Percentiles rank a stretch among this genome's conserved stretches.
phyloP scores from a whole-genome alignment of 768 basidiomycete species.

The Russula griseocarnosa region DNA sequence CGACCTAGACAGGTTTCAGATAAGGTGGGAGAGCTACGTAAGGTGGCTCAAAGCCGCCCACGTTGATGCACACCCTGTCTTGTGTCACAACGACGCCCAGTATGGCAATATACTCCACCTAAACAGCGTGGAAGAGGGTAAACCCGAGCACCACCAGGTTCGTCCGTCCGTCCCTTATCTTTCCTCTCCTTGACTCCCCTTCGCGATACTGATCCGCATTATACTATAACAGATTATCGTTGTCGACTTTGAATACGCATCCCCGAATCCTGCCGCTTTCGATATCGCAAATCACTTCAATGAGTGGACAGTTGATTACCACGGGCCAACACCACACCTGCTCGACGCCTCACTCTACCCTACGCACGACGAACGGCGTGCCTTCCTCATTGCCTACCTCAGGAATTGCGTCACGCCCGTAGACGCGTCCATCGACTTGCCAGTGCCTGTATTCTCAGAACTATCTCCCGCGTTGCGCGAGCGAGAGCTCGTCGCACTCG shows the following conservation, averaged over 20 bases:
- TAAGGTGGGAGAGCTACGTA: slow-evolving; percentile 65
- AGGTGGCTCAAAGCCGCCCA: slow-evolving; percentile 60
- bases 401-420: slow-evolving; percentile 39
- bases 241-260: slow-evolving; percentile 97
- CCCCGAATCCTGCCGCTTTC: slow-evolving; percentile 86
- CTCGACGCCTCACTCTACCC: slow-evolving; percentile 69
- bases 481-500: slow-evolving; percentile 54
- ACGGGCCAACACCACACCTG: slow-evolving; percentile 61
- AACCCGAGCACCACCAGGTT: slow-evolving; percentile 76
- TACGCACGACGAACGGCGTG: slow-evolving; percentile 60
- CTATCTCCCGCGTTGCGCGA: slow-evolving; percentile 35
- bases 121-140: slow-evolving; percentile 49
- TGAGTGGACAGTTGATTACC: slow-evolving; percentile 95
- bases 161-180: slow-evolving; percentile 27
- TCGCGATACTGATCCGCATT: slow-evolving; percentile 24
- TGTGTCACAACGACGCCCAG: slow-evolving; percentile 93
- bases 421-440: slow-evolving; percentile 26
- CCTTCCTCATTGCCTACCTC: slow-evolving; percentile 86
- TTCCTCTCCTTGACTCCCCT: slow-evolving; percentile 14
- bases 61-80: slow-evolving; percentile 63
- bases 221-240: slow-evolving; percentile 66
- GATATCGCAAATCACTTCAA: slow-evolving; percentile 98
- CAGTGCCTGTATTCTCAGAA: slow-evolving; percentile 26
- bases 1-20: slow-evolving; percentile 59
- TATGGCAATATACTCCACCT: slow-evolving; percentile 88